Conservation (phyloP, 768 basidiomycete species). For the Suillus lakei region DNA sequence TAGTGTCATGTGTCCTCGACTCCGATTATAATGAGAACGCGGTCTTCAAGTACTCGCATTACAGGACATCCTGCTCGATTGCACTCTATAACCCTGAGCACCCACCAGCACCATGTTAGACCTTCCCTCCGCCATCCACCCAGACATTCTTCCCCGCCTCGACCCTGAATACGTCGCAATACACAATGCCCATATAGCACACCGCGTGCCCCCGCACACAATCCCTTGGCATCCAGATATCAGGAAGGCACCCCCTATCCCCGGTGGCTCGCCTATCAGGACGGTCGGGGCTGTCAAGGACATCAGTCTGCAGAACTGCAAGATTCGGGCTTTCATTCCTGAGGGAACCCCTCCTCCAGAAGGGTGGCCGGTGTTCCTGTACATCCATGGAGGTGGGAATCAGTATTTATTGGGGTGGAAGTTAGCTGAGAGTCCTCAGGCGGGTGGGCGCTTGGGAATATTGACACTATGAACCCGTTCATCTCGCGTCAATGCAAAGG, state of each 20-base stretch:
- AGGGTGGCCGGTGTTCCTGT: slow-evolving; percentile 75
- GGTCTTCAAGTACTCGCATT: neutral
- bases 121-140: slow-evolving; percentile 57
- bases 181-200: slow-evolving; percentile 51
- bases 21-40: neutral
- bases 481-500: slow-evolving; percentile 35
- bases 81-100: neutral
- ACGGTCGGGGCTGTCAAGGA: slow-evolving; percentile 58
- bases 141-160: slow-evolving; percentile 56
- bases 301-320: slow-evolving; percentile 50
- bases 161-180: slow-evolving; percentile 69
- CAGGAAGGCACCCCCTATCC: slow-evolving; percentile 54
- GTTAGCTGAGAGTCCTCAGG: slow-evolving; percentile 40
- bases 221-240: slow-evolving; percentile 63
- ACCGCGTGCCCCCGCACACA: slow-evolving; percentile 54
- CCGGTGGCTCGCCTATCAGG: slow-evolving; percentile 58
- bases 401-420: neutral
- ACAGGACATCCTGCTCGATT: neutral
- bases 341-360: slow-evolving; percentile 48
- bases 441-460: slow-evolving; percentile 75
- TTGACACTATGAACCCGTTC: slow-evolving; percentile 61
- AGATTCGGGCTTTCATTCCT: slow-evolving; percentile 66
- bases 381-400: slow-evolving; percentile 70
- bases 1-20: slow-evolving; percentile 17
- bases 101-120: slow-evolving; percentile 14